Percentiles rank a stretch among this genome's conserved stretches.
Conservation (phyloP, 306 rosid genomes). For the Castanopsis chinensis region DNA sequence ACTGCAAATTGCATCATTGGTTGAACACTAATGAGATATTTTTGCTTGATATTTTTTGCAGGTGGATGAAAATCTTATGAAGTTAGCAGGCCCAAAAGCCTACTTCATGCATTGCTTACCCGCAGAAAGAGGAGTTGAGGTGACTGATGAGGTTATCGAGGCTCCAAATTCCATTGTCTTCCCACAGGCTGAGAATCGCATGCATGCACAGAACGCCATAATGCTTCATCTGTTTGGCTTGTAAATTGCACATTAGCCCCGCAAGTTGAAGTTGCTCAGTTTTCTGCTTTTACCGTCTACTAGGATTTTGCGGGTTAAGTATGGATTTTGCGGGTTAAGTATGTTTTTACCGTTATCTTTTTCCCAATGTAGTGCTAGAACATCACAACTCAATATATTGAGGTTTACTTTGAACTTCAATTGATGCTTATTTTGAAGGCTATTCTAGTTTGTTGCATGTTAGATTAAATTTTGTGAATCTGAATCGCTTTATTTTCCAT, state of each 20-base stretch:
- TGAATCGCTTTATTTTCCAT: too few species aligned
- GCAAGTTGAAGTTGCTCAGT: not conserved
- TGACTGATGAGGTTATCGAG: slow-evolving; percentile 82
- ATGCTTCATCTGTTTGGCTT: slow-evolving; percentile 86
- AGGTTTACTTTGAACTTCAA: not conserved
- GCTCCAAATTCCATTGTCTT: slow-evolving; percentile 91
- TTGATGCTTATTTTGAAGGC: not conserved
- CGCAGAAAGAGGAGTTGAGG: slow-evolving; percentile 97
- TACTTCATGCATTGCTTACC: slow-evolving; percentile 97
- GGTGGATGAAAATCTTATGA: slow-evolving; percentile 77
- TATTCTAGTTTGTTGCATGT: not conserved
- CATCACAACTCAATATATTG: not conserved
- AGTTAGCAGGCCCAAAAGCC: slow-evolving; percentile 77
- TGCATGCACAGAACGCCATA: slow-evolving; percentile 96
- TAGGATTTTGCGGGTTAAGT: too few species aligned
- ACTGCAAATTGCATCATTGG: not conserved
- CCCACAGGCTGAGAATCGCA: slow-evolving; percentile 93
- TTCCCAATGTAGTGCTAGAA: not conserved
- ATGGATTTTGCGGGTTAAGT: too few species aligned
- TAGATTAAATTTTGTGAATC: not conserved
- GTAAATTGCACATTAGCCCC: slow-evolving; percentile 18
- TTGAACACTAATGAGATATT: not conserved
- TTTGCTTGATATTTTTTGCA: slow-evolving; percentile 22
- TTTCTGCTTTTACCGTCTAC: not conserved
- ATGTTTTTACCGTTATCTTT: not conserved